These are phyloP conservation scores for Gaertneriomyces sp. DNA, from an alignment of 192 early-diverging fungal species.

Conservation along the genomic window DNA sequence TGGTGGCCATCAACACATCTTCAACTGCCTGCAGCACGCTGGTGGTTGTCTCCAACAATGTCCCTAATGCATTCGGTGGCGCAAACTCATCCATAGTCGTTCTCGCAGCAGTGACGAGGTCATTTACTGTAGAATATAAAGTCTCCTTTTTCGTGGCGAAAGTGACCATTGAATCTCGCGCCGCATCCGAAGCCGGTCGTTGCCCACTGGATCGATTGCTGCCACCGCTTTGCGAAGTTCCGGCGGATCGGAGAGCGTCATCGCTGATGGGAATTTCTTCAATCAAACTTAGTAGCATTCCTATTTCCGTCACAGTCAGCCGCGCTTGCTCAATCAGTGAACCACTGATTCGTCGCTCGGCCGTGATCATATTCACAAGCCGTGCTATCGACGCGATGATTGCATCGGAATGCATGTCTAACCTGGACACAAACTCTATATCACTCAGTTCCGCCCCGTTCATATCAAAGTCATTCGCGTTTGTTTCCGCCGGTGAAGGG, in stretches of 20 bases:
- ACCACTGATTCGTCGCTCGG: slow-evolving; percentile 26
- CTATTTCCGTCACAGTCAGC: slow-evolving; percentile 46
- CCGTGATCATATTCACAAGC: slow-evolving; percentile 37
- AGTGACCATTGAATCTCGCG: slow-evolving; percentile 28
- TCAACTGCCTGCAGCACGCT: slow-evolving; percentile 51
- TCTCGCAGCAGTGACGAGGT: slow-evolving; percentile 53
- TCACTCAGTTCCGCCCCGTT: slow-evolving; percentile 36
- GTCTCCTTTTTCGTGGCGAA: slow-evolving; percentile 38
- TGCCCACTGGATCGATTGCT: background rate
- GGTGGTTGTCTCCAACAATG: slow-evolving; percentile 47
- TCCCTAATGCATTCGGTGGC: slow-evolving; percentile 49
- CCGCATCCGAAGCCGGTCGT: background rate
- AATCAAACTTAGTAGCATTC: slow-evolving; percentile 44
- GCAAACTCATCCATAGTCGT: slow-evolving; percentile 58
- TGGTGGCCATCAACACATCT: slow-evolving; percentile 47
- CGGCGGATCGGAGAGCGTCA: slow-evolving; percentile 9
- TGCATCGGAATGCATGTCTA: slow-evolving; percentile 38
- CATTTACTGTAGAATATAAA: slow-evolving; percentile 40
- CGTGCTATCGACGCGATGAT: slow-evolving; percentile 35
- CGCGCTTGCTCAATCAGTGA: slow-evolving; percentile 42
- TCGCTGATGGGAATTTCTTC: slow-evolving; percentile 39
- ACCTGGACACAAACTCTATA: slow-evolving; percentile 34
- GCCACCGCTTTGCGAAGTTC: slow-evolving; percentile 20
- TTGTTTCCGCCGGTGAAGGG: slow-evolving; percentile 12
- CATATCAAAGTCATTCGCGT: slow-evolving; percentile 39